Evolutionary conservation across 192 early-diverging fungal species (phyloP).

Genomic region (Neocallimastix lanati): DNA sequence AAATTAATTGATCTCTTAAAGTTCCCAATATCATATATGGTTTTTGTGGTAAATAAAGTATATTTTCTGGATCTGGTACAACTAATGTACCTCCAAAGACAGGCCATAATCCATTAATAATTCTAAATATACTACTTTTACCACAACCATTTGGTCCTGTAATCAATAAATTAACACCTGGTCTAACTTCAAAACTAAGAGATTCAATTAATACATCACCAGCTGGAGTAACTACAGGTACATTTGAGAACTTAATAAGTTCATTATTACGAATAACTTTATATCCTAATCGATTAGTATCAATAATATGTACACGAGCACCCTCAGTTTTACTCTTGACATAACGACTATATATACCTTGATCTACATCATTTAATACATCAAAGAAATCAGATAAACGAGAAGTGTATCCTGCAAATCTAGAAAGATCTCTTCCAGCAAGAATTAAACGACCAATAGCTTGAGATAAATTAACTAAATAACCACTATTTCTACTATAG

Average conservation of each 20-base stretch:
- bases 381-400: not conserved
- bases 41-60: conserved; percentile 96
- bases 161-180: conserved; percentile 42
- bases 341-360: conserved; percentile 7
- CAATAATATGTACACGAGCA: not conserved
- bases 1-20: conserved; percentile 87
- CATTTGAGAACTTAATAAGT: not conserved
- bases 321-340: conserved; percentile 18
- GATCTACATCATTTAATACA: conserved; percentile 8
- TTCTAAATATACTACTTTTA: conserved; percentile 87
- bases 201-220: not conserved
- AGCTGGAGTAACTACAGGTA: conserved; percentile 3
- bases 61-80: conserved; percentile 58
- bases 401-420: conserved; percentile 11
- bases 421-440: conserved; percentile 36
- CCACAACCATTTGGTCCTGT: conserved; percentile 65
- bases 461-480: conserved; percentile 42
- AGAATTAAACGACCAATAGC: conserved; percentile 40
- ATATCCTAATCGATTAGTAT: not conserved
- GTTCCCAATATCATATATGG: conserved; percentile 92
- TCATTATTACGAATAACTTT: not conserved
- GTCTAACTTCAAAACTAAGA: not conserved
- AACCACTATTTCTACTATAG: conserved; percentile 40
- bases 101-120: conserved; percentile 90
- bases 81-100: conserved; percentile 73